Evolutionary conservation across 352 stramenopile genomes (phyloP), one percentile per base, ranked within the genome.

Genomic region (Salisapilia sapeloensis): DNA sequence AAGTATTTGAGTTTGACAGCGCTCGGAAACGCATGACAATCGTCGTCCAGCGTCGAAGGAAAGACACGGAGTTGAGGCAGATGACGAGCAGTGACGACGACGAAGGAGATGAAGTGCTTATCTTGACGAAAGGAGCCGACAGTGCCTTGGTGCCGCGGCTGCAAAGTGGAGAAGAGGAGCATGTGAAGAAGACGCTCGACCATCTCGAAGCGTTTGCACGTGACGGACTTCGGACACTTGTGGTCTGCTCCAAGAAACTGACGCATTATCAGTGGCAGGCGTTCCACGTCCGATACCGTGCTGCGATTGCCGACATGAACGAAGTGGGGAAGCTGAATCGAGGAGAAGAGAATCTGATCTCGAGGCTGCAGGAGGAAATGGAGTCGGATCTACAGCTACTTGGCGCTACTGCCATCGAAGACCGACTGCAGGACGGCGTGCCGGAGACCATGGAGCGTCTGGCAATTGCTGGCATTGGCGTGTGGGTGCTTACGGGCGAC

Each of bases 1-100:
- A 92, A 42, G 82, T 94, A 9, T 95, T 96, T 25, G 81, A 93
- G 44, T 97, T 97, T 42, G 79, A 94, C 44, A 93, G 67, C 10
- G 78, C 60, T 11, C 56, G 77, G 21, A 92, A 92, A 48, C 62
- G 77, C 5, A 92, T 92, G 75, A 74, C 71, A 0, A 72, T 90
- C 5, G 55, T 90, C n/a, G 64, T 92, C 1, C 60, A 82, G 35
- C 59, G 64, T 21, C 60, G 53, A 1, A 79, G 74, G 29, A 67
- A 54, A 12, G 75, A 85, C 10, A 53, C 74, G 19, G 66, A 87
- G 29, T 48, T 89, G 8, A 60, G 78, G 30, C 33, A 56, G 17
- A 81, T 76, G 52, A 71, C 56, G 0, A 58, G 82, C 39, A 47
- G 59, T 21, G 63, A 76, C 27, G 67, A 86, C 31, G 27, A 35